phyloP scores from a whole-genome alignment of 371 early-diverging fungal species.

The Fennellomyces sp. region DNA sequence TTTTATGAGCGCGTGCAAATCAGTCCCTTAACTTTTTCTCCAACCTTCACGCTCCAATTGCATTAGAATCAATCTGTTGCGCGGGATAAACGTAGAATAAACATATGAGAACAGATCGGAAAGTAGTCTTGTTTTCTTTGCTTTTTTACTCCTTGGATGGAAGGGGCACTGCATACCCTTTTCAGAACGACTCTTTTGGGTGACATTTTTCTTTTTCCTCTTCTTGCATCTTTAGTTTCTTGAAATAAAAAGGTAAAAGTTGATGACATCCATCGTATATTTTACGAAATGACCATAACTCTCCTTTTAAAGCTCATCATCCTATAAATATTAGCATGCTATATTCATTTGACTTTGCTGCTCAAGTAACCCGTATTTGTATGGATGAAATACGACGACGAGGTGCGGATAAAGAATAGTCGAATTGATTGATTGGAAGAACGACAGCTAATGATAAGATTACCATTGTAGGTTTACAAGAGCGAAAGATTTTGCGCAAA shows the following conservation, averaged over 20 bases:
- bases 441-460: neutral
- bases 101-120: neutral
- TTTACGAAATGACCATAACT: no score
- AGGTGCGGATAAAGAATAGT: constrained; percentile 27
- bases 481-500: constrained; percentile 49
- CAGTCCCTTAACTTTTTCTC: neutral
- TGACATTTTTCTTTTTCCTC: constrained; percentile 3
- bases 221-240: constrained; percentile 2
- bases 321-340: no score
- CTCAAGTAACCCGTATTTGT: constrained; percentile 38
- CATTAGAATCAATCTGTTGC: no score
- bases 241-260: neutral
- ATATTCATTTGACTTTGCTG: constrained; percentile 46
- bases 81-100: no score
- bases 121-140: neutral
- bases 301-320: no score
- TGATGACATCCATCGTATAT: no score
- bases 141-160: constrained; percentile 11
- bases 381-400: constrained; percentile 45
- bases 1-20: neutral
- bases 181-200: neutral
- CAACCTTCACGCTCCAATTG: no score
- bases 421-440: no score
- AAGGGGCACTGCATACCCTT: constrained; percentile 15
- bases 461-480: constrained; percentile 30